Percentiles rank a stretch among this genome's conserved stretches.
Evolutionary conservation across 768 basidiomycete species (phyloP).

Genomic region (Trichaptum fuscoviolaceum): DNA sequence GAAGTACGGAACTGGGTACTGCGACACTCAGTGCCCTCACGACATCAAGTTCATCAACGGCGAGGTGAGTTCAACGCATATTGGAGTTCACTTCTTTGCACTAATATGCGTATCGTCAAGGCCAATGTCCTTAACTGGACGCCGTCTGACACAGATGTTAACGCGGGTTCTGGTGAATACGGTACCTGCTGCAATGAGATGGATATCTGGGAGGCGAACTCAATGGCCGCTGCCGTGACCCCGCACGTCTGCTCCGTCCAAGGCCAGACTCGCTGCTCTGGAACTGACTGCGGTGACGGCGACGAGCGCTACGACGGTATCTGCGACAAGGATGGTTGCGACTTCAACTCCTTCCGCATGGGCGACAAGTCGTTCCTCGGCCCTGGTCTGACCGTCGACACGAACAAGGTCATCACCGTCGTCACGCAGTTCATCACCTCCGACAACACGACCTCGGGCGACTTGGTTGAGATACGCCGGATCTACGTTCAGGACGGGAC

Average conservation of each 20-base stretch:
- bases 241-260: slow-evolving; percentile 43
- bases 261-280: slow-evolving; percentile 38
- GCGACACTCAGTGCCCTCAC: slow-evolving; percentile 55
- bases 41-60: slow-evolving; percentile 60
- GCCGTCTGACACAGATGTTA: slow-evolving; percentile 30
- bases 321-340: slow-evolving; percentile 55
- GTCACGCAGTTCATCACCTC: slow-evolving; percentile 53
- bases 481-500: slow-evolving; percentile 49
- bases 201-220: slow-evolving; percentile 59
- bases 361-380: slow-evolving; percentile 44
- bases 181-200: slow-evolving; percentile 57
- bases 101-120: slow-evolving; percentile 20
- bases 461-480: slow-evolving; percentile 48
- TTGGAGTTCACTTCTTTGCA: background rate
- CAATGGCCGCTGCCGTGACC: slow-evolving; percentile 44
- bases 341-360: slow-evolving; percentile 60
- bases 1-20: slow-evolving; percentile 62
- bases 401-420: slow-evolving; percentile 45
- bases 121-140: slow-evolving; percentile 44
- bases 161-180: slow-evolving; percentile 39
- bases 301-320: slow-evolving; percentile 36
- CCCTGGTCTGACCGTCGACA: slow-evolving; percentile 44
- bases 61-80: slow-evolving; percentile 28
- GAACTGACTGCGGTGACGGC: slow-evolving; percentile 33
- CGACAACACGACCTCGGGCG: slow-evolving; percentile 39